phyloP scores from a whole-genome alignment of 164 flowering plant species.

The Vitis rotundifolia region DNA sequence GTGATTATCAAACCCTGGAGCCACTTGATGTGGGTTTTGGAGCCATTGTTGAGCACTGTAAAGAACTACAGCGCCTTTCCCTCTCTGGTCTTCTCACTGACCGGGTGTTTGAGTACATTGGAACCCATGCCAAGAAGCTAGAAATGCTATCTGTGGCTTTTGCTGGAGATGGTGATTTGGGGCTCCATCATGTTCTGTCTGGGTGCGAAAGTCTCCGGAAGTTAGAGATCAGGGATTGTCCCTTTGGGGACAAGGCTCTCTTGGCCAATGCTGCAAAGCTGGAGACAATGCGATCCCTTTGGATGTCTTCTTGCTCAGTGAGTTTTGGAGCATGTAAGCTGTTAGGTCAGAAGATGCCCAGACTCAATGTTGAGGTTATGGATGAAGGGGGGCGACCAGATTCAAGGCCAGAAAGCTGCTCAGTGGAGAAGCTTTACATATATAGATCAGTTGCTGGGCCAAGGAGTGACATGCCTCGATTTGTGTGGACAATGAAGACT shows the following conservation, averaged over 20 bases:
- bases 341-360: constrained; percentile 69
- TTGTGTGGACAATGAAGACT: constrained; percentile 62
- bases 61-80: constrained; percentile 71
- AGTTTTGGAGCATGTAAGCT: constrained; percentile 76
- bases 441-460: constrained; percentile 79
- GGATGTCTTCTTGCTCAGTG: constrained; percentile 95
- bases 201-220: constrained; percentile 84
- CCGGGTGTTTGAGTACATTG: constrained; percentile 69
- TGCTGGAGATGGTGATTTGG: constrained; percentile 88
- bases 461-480: constrained; percentile 65
- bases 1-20: constrained; percentile 72
- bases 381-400: constrained; percentile 64
- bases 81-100: constrained; percentile 87
- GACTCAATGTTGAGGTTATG: constrained; percentile 82
- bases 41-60: constrained; percentile 79
- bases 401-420: constrained; percentile 43
- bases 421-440: constrained; percentile 67
- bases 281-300: constrained; percentile 99
- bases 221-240: constrained; percentile 87
- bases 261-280: constrained; percentile 87
- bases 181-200: constrained; percentile 75
- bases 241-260: constrained; percentile 89
- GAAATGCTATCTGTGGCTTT: constrained; percentile 92
- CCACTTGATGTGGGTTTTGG: constrained; percentile 86
- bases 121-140: constrained; percentile 66